Percentiles rank a stretch among this genome's conserved stretches.
These are phyloP conservation scores for Candida multigemmis DNA, from an alignment of 805 yeast genomes.

Conservation along the genomic window DNA sequence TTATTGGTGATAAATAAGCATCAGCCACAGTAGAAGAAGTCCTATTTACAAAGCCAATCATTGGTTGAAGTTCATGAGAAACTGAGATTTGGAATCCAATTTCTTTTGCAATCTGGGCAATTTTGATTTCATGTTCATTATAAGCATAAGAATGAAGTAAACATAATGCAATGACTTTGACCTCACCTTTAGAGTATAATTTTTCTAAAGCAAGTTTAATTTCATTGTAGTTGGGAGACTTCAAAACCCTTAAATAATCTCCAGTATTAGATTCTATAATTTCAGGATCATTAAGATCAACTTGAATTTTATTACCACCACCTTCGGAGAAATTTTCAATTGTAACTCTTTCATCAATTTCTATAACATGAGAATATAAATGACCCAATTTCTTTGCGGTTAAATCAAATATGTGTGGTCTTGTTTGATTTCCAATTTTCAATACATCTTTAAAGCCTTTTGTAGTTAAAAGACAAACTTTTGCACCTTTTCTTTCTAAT, in stretches of 20 bases:
- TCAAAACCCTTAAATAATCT: constrained; percentile 21
- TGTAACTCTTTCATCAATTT: constrained; percentile 86
- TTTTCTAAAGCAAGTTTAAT: constrained; percentile 14
- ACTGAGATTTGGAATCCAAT: constrained; percentile 33
- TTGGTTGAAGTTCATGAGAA: constrained; percentile 31
- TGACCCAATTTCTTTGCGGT: constrained; percentile 64
- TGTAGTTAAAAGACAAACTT: constrained; percentile 78
- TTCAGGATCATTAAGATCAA: constrained; percentile 16
- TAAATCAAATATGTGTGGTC: constrained; percentile 85
- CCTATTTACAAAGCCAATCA: constrained; percentile 34
- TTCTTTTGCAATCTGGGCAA: constrained; percentile 24
- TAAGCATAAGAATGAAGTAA: constrained; percentile 32
- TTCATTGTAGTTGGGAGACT: constrained; percentile 16
- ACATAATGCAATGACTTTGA: constrained; percentile 25
- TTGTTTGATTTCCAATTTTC: constrained; percentile 80
- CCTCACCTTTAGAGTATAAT: constrained; percentile 13
- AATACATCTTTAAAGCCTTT: constrained; percentile 82
- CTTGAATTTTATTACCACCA: constrained; percentile 30
- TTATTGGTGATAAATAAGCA: constrained; percentile 33
- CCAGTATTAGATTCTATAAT: constrained; percentile 28
- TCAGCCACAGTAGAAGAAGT: constrained; percentile 35
- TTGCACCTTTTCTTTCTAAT: constrained; percentile 85
- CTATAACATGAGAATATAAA: constrained; percentile 68
- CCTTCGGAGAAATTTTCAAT: constrained; percentile 68
- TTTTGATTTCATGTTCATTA: constrained; percentile 26